phyloP scores from a whole-genome alignment of 2,329 filamentous ascomycete species.

The Ophiognomonia clavigignenti-juglandacearum region DNA sequence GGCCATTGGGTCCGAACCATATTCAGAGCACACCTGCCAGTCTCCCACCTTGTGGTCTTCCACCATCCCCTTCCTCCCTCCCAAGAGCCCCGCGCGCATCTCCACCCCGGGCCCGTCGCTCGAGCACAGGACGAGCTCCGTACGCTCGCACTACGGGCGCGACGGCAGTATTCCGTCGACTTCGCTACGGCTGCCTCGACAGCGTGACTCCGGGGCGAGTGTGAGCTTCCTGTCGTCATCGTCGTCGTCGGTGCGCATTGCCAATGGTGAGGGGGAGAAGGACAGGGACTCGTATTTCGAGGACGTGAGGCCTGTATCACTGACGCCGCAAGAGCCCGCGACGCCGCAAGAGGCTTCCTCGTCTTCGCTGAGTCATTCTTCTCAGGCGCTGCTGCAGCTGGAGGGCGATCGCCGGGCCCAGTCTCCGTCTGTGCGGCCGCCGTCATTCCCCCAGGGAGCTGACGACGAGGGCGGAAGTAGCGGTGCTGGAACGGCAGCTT shows the following conservation, averaged over 20 bases:
- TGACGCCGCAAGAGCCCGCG: background rate
- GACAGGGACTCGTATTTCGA: conserved; percentile 5
- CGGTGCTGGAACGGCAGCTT: too few relatives aligned
- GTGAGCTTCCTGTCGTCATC: too few relatives aligned
- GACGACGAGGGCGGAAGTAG: too few relatives aligned
- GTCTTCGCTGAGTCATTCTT: background rate
- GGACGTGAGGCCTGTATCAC: conserved; percentile 1
- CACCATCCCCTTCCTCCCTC: background rate
- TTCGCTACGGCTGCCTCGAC: too few relatives aligned
- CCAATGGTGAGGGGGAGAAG: too few relatives aligned
- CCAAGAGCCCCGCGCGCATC: conserved; percentile 1
- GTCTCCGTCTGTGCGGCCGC: too few relatives aligned
- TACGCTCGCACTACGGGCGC: background rate
- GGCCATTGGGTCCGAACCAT: background rate
- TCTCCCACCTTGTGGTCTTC: too few relatives aligned
- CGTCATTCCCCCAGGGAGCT: too few relatives aligned
- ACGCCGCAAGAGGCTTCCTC: background rate
- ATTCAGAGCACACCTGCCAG: background rate
- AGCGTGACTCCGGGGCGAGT: too few relatives aligned
- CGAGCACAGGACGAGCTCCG: background rate
- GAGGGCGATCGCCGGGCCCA: too few relatives aligned
- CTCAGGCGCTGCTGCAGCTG: background rate
- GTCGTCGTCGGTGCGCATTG: too few relatives aligned
- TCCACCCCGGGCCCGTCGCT: background rate
- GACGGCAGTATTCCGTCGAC: too few relatives aligned